These are phyloP conservation scores for Asterophora parasitica DNA, from an alignment of 768 basidiomycete species.

Conservation along the genomic window DNA sequence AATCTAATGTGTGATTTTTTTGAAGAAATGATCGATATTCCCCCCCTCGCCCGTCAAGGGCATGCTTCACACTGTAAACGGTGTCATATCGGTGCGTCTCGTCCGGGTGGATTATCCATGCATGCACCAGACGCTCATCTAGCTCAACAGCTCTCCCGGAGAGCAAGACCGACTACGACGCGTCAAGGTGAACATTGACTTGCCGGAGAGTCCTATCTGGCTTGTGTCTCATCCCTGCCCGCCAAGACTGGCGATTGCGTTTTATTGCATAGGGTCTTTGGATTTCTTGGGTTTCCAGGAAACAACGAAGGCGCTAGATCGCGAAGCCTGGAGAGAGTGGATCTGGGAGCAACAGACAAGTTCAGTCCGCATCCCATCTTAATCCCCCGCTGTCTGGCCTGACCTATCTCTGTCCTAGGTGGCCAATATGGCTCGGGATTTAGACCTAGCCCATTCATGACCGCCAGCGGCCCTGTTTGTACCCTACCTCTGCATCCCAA, in stretches of 20 bases:
- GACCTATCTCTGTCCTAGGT: constrained; percentile 27
- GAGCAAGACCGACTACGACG: constrained; percentile 65
- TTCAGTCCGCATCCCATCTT: constrained; percentile 20
- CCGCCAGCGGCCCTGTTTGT: constrained; percentile 18
- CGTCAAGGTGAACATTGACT: constrained; percentile 50
- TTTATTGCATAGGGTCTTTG: constrained; percentile 83
- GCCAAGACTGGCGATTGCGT: constrained; percentile 73
- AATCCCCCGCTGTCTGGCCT: constrained; percentile 4
- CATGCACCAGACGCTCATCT: neutral
- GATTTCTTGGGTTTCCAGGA: constrained; percentile 64
- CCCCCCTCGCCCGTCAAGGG: constrained; percentile 37
- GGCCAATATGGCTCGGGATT: constrained; percentile 66
- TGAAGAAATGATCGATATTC: constrained; percentile 21
- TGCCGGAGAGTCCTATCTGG: neutral
- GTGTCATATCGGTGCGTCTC: constrained; percentile 48
- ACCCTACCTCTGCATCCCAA: neutral
- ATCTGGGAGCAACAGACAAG: constrained; percentile 85
- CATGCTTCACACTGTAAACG: constrained; percentile 66
- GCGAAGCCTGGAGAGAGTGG: constrained; percentile 72
- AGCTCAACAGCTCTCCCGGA: constrained; percentile 50
- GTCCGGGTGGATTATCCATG: neutral
- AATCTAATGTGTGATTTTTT: constrained; percentile 11
- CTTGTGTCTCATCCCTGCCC: constrained; percentile 11
- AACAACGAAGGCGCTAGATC: constrained; percentile 43
- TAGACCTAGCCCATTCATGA: constrained; percentile 71